phyloP scores from a whole-genome alignment of 2,329 filamentous ascomycete species.

The Alternaria triticina region DNA sequence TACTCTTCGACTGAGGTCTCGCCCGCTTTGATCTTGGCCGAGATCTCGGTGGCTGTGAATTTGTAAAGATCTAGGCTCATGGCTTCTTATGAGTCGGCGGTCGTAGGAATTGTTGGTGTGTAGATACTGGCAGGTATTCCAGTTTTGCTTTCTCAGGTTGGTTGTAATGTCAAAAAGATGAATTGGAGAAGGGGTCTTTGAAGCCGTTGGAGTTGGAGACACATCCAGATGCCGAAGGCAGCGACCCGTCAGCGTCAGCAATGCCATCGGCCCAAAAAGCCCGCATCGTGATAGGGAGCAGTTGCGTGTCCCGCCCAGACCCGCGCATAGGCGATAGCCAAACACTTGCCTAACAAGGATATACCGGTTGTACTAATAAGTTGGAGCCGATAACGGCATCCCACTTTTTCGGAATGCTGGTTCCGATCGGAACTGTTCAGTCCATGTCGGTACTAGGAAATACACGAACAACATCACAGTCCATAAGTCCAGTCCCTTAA shows the following conservation, averaged over 20 bases:
- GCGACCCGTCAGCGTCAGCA: neutral
- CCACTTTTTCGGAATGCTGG: constrained; percentile 3
- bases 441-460: neutral
- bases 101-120: rapidly evolving
- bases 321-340: neutral
- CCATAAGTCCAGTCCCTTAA: no score
- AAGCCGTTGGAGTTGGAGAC: neutral
- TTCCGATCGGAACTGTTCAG: neutral
- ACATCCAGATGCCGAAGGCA: neutral
- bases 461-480: neutral
- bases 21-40: constrained; percentile 29
- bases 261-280: neutral
- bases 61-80: constrained; percentile 19
- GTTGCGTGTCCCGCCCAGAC: neutral
- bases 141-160: neutral
- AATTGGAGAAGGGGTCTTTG: neutral
- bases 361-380: neutral
- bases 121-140: neutral
- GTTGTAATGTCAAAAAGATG: neutral
- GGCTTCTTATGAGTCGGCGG: neutral
- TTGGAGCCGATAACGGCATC: constrained; percentile 6
- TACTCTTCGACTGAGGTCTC: constrained; percentile 37
- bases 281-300: constrained; percentile 1
- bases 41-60: constrained; percentile 32
- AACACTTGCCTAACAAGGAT: constrained; percentile 1